Base-by-base conservation (phyloP, 2,329 filamentous ascomycete genomes). In the Aspergillus texensis region DNA sequence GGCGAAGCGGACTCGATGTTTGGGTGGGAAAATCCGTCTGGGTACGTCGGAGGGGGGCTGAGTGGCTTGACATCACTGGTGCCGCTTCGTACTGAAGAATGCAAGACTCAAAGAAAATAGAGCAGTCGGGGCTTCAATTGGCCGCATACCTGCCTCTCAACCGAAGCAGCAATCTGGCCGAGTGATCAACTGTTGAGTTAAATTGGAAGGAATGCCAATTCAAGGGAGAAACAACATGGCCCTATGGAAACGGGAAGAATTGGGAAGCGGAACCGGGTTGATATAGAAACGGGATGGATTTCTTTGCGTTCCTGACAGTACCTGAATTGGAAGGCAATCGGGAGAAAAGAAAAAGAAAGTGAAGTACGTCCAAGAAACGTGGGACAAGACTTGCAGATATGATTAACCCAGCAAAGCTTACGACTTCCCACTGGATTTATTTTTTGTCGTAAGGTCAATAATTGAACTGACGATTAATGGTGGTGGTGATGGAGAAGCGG, bases 1-100 rank as follows among this genome's bases (percentile, higher is more conserved):
- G 83, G 68, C 85, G 83, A 60, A 80, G 71, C 21, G 81, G 79
- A 63, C 81, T 84, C 36, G 82, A 79, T 57, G 74, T 70, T 69
- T 82, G 78, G 36, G 78, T 61, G n/a, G 76, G 65, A 57, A 79
- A 62, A 62, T 81, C 78, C 64, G 76, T 77, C 66, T 80, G 77
- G 62, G 73, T 71, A 67, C 74, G 77, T 67, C 73, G 78, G 64
- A 77, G 72, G 34, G 74, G 70, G 60, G 75, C 70, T 57, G 76
- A 69, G 61, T 76, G 71, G 69, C 71, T 75, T 64, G 79, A 77
- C 79, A 81, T 82, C 70, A 74, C 73, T 74, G 67, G 66, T 62
- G 66, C 56, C 66, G 67, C 65, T 64, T 69, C 64, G 70, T 63
- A 66, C 65, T 64, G 61, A 69, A 63, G 70, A 74, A 77, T 74